These are phyloP conservation scores for Fusarium luffae DNA, from an alignment of 2,329 filamentous ascomycete genomes.

Conservation along the genomic window DNA sequence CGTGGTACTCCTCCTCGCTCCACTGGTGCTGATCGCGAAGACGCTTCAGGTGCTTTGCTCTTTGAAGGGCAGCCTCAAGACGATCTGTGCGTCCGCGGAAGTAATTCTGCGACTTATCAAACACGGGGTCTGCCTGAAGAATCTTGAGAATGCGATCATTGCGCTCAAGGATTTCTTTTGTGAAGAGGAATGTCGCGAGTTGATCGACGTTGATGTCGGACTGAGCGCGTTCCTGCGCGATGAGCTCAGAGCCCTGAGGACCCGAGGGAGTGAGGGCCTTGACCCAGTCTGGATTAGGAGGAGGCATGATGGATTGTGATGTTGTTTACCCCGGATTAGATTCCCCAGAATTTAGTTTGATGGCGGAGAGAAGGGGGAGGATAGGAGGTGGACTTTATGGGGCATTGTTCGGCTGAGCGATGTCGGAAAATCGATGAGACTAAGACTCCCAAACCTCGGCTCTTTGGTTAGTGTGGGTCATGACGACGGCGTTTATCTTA, in stretches of 20 bases:
- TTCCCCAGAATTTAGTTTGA: neutral
- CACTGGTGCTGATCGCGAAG: conserved; percentile 76
- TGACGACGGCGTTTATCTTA: conserved; percentile 8
- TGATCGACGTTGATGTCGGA: conserved; percentile 75
- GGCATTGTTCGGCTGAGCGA: conserved; percentile 25
- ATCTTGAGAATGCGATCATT: conserved; percentile 71
- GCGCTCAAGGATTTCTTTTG: conserved; percentile 70
- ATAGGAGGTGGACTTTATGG: conserved; percentile 26
- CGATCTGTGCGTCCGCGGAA: conserved; percentile 76
- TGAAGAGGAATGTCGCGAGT: conserved; percentile 76
- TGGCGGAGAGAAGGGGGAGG: neutral
- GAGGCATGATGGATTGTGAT: conserved; percentile 37
- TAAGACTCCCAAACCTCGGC: conserved; percentile 32
- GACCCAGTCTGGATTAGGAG: conserved; percentile 48
- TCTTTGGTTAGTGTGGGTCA: conserved; percentile 12
- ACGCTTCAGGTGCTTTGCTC: conserved; percentile 76
- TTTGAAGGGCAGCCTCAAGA: conserved; percentile 75
- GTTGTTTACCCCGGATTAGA: conserved; percentile 1
- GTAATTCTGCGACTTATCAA: conserved; percentile 83
- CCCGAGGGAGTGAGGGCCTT: conserved; percentile 58
- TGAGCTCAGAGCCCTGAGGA: conserved; percentile 75
- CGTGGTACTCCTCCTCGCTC: conserved; percentile 70
- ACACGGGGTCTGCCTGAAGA: conserved; percentile 74
- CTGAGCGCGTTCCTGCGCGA: conserved; percentile 73
- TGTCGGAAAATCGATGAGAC: conserved; percentile 30